Percentiles rank a stretch among this genome's conserved stretches.
Conservation (phyloP, 179 eudicot species). For the Beta macrorhiza region DNA sequence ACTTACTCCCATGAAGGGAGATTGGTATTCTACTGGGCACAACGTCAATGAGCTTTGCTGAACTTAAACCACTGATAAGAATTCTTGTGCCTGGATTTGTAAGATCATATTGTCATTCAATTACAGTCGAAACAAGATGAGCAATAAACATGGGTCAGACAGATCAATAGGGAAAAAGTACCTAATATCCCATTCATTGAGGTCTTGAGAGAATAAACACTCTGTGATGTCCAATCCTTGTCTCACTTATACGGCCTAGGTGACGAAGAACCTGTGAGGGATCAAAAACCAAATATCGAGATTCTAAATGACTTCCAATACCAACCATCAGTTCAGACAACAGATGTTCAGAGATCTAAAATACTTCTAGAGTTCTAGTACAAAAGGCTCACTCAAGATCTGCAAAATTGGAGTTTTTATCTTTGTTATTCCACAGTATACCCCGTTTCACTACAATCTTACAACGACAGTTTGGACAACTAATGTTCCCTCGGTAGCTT, state of each 20-base stretch:
- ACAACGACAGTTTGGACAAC: background rate
- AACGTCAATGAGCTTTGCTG: constrained; percentile 2
- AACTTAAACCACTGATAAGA: background rate
- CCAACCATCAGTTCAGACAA: background rate
- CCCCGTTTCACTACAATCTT: background rate
- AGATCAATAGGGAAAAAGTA: background rate
- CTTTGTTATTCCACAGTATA: background rate
- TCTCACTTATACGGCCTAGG: constrained; percentile 83
- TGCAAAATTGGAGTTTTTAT: no score
- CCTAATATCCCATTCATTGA: constrained; percentile 31
- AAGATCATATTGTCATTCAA: background rate
- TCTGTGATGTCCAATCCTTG: constrained; percentile 77
- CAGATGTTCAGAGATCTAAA: background rate
- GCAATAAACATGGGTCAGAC: background rate
- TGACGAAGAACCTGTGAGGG: constrained; percentile 75
- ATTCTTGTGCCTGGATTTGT: constrained; percentile 18
- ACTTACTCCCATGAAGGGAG: constrained; percentile 20
- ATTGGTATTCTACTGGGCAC: constrained; percentile 6
- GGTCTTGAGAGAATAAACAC: constrained; percentile 73
- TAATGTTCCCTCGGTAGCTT: background rate
- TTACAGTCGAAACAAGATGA: background rate
- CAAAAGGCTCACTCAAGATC: background rate
- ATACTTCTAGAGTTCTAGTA: background rate
- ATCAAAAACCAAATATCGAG: background rate
- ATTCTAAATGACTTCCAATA: background rate